Evolutionary conservation across 176 grass and related monocot genomes (phyloP).

Genomic region (Lolium multiflorum): DNA sequence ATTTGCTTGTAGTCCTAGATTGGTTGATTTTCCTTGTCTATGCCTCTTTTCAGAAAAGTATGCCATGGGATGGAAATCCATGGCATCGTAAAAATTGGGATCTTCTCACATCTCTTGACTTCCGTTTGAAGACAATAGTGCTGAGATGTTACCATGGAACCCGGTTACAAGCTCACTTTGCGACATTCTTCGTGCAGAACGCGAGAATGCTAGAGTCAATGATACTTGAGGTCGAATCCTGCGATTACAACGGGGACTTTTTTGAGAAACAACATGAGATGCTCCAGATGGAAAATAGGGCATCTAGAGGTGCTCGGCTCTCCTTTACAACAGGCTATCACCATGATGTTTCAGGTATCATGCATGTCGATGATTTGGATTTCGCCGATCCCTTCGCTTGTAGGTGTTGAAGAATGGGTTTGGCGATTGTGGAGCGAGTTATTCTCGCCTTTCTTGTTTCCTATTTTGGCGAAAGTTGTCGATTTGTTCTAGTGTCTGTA

Average conservation of each 20-base stretch:
- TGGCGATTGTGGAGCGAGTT: neutral
- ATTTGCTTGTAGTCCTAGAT: neutral
- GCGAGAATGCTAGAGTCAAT: conserved; percentile 1
- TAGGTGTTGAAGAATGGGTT: neutral
- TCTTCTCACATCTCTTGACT: neutral
- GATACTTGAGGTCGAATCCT: neutral
- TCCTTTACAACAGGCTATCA: neutral
- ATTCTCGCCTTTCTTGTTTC: neutral
- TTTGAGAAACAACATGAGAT: neutral
- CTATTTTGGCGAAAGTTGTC: neutral
- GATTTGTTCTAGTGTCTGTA: neutral
- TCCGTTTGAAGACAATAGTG: conserved; percentile 24
- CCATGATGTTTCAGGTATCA: neutral
- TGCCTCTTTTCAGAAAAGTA: neutral
- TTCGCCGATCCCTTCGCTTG: neutral
- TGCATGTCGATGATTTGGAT: neutral
- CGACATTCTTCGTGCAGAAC: conserved; percentile 5
- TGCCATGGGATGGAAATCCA: neutral
- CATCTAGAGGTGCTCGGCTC: neutral
- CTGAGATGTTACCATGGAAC: neutral
- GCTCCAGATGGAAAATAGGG: neutral
- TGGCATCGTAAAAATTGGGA: no score
- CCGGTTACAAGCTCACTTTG: neutral
- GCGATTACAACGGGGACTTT: neutral
- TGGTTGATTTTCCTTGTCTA: neutral